Conservation (phyloP, 768 basidiomycete genomes). For the Kwoniella sp. region DNA sequence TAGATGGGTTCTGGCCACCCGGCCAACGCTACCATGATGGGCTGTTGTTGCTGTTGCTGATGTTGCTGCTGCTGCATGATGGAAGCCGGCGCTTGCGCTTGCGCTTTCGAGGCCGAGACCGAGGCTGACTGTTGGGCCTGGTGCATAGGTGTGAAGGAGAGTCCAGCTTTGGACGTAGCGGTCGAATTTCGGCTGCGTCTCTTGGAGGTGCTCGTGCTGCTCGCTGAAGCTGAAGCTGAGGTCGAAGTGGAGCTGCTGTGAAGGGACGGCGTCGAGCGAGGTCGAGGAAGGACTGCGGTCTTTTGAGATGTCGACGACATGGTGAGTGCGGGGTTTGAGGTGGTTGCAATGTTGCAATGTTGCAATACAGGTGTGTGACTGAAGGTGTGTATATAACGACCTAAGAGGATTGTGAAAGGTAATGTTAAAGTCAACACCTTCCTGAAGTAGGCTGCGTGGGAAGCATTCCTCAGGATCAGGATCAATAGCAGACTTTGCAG, state of each 20-base stretch:
- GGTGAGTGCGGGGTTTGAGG: background rate
- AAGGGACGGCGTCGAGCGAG: background rate
- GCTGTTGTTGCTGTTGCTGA: background rate
- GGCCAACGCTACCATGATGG: constrained; percentile 27
- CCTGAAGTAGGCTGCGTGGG: too few species aligned
- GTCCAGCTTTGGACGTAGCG: background rate
- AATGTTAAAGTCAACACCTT: too few species aligned
- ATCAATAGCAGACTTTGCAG: too few species aligned
- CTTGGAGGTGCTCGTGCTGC: background rate
- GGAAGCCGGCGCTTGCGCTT: background rate
- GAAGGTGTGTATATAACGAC: too few species aligned
- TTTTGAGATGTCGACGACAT: constrained; percentile 1
- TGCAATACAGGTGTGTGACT: too few species aligned
- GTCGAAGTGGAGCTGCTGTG: background rate
- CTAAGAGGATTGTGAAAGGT: too few species aligned
- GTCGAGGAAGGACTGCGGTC: background rate
- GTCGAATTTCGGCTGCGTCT: background rate
- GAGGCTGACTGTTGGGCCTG: background rate
- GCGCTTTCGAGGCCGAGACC: too few species aligned
- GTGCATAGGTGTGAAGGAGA: background rate
- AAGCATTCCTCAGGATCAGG: too few species aligned
- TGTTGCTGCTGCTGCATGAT: background rate
- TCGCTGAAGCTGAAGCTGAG: background rate
- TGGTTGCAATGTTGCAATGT: too few species aligned
- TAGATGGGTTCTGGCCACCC: constrained; percentile 33